Evolutionary conservation across 2,329 filamentous ascomycete species (phyloP), one percentile per base, ranked within the genome.

Genomic region (Sclerotinia subarctica): DNA sequence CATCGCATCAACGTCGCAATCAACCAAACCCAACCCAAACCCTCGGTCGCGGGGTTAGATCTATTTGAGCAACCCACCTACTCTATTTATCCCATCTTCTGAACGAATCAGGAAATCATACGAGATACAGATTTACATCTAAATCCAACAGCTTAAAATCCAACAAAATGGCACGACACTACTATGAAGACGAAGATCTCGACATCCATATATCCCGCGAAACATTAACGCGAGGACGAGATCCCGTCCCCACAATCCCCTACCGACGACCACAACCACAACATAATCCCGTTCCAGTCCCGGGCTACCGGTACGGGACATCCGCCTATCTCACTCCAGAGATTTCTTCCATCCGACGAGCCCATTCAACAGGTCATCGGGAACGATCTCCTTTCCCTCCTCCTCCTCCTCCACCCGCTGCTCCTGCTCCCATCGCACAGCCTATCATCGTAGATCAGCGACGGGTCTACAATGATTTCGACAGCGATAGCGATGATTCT

Each of bases 381-480:
- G 46, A 62, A 4, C 54, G 56, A 1, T 67, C 64, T 19, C 59
- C 69, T 21, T 68, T 59, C 5, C 69, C 69, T 32, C 69, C 69
- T 32, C 72, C 73, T 56, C 53, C 53, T 11, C 38, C 38, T 5
- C 38, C 38, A 13, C 69, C 69, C 21, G 35, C 15, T 1, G 66
- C 70, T 8, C 38, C 47, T 13, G 57, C 71, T 17, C 49, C 49
- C 0, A 38, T 64, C 15, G 32, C 78, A 15, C 72, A 76, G 6
- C 84, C 85, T 0, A 80, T 88, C 59, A 82, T 88, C 64, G 87
- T 88, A 75, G 85, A 86, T 74, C 80, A 82, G 1, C 70, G 72
- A 29, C 57, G 38, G n/a, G 32, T 63, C 0, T 49, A 67, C 24
- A 53, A 67, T 24, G 56, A 67, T 17, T 62, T 62, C 10, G 58